Base-by-base conservation (phyloP, 2,329 filamentous ascomycete species). In the Drechmeria coniospora region DNA sequence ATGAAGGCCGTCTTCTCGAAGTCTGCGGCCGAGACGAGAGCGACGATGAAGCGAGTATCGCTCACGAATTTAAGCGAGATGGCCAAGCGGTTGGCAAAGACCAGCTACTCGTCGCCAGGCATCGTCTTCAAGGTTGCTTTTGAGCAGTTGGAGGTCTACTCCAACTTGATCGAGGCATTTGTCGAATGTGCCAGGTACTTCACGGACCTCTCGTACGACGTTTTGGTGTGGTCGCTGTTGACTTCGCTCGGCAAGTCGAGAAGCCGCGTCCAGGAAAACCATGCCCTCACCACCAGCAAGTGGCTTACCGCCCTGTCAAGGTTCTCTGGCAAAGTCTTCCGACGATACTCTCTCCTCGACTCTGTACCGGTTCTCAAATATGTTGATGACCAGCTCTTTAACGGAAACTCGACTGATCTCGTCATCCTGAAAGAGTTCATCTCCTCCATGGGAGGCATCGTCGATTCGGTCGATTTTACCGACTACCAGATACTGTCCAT, bases 151-250 rank as follows among this genome's bases (percentile, higher is more conserved):
- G 86, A 98, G 51, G 77, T 79, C 0, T 98, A 98, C 49, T 80
- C 79, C 47, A 98, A 95, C 46, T 67, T 98, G 34, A 93, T 93
- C 31, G 82, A 93, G 35, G 82, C 83, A 5, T 82, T 98, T 35
- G 86, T 95, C 10, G 84, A 94, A 47, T 94, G 86, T 45, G 84
- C 82, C 21, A 78, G 82, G 42, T 94, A 94, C 49, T 94, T 95
- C 41, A 93, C 87, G 2, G 75, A 81, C 30, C 59, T 98, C 21
- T 87, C 82, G 1, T 93, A 93, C 47, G 90, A 98, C 50, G 81
- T 93, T 18, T 63, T 98, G 24, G 80, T 83, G 4, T 98, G 87
- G 84, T 82, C 83, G 13, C 61, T 98, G 24, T 72, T 98, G 53
- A 92, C 74, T 44, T 74, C 73, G 2, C 56, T 78, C 9, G 69